Base-by-base conservation (phyloP, 768 basidiomycete genomes). In the Russula sp. region DNA sequence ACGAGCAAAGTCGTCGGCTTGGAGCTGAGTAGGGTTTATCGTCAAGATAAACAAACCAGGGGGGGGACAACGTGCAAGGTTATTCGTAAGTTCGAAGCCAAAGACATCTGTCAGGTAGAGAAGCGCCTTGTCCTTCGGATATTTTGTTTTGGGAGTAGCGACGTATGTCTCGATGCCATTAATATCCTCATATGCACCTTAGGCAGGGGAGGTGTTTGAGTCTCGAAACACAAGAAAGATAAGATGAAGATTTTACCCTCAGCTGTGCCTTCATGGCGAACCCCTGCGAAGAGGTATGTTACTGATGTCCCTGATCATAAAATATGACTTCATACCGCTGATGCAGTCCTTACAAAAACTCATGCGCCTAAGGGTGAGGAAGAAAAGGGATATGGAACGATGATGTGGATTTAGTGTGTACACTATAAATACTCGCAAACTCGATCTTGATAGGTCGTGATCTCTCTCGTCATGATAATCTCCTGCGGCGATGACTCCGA, bases 311-410 rank as follows among this genome's bases (percentile, higher is more conserved):
- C 18, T 20, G 29, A 52, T 32, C 13, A 13, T 16, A 11, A 11
- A 51, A 29, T n/a, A 41, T 3, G 32, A 32, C 36, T 18, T 57
- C 72, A 42, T 56, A 82, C 85, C 83, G 70, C 75, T 75, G 58
- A 84, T 61, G 60, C 85, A 87, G 66, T 86, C 70, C 60, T 76
- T 73, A 72, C 83, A 83, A 61, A 82, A 73, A 70, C 78, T 79
- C 82, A 83, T 83, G 51, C 2, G 18, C 50, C 38, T 29, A 22
- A 25, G 22, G 6, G 16, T 39, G 22, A 20, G 39, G 16, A 46
- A 41, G 22, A 34, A 8, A 47, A 25, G 9, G 52, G 32, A 32
- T 29, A 14, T 25, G 20, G 49, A 9, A 25, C 20, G 16, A 35
- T 32, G 29, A 59, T 14, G 20, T 25, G 34, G 43, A 38, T 5